Conservation (phyloP, 2,329 filamentous ascomycete species). For the Hypomyces rosellus region DNA sequence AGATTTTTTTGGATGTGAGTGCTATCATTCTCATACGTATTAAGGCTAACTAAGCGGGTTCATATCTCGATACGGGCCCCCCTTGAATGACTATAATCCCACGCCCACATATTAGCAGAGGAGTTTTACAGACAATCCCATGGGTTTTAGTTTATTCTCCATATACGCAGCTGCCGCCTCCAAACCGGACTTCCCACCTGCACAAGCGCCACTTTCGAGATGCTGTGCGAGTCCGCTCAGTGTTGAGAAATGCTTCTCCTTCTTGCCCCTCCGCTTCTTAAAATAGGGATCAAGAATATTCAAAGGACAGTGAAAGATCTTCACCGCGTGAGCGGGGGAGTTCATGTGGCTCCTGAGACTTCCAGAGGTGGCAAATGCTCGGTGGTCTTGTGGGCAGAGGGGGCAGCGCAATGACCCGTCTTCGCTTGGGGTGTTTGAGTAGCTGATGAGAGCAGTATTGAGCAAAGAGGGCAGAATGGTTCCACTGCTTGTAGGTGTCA, state of each 20-base stretch:
- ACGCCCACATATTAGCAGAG: no score
- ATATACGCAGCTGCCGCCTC: neutral
- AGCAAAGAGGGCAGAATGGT: neutral
- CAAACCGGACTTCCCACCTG: neutral
- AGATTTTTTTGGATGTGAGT: no score
- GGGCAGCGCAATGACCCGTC: neutral
- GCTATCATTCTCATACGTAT: no score
- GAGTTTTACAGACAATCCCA: no score
- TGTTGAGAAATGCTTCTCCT: slow-evolving; percentile 8
- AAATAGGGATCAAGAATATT: neutral
- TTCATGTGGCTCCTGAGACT: neutral
- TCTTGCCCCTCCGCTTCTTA: neutral
- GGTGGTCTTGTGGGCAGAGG: neutral
- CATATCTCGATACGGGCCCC: no score
- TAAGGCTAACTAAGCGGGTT: no score
- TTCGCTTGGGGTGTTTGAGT: no score
- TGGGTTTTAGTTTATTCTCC: neutral
- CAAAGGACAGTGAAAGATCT: slow-evolving; percentile 5
- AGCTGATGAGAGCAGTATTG: neutral
- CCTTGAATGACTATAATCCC: no score
- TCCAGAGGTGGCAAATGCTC: neutral
- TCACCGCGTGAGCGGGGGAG: neutral
- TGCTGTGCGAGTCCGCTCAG: slow-evolving; percentile 12
- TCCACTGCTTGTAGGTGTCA: neutral
- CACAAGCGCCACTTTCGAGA: slow-evolving; percentile 12